Base-by-base conservation (phyloP, 2,329 filamentous ascomycete species). In the Trematosphaeria pertusa region DNA sequence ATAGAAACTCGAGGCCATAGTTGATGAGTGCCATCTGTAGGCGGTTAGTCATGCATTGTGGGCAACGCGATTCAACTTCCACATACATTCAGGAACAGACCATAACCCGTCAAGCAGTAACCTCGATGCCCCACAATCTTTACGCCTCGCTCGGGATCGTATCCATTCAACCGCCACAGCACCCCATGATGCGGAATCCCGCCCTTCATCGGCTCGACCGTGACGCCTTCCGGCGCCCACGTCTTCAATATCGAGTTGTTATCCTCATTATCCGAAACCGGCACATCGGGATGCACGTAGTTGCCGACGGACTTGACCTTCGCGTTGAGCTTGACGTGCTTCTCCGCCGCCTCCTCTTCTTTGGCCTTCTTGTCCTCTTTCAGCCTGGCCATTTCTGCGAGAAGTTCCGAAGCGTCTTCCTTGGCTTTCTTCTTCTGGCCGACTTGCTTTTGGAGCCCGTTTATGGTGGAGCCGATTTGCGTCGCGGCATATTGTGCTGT, bases 81-180 rank as follows among this genome's bases (percentile, higher is more conserved):
- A n/a, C n/a, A n/a, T n/a, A n/a, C n/a, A 75, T 96, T 96, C 56
- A 96, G 79, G 72, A 93, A 92, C 30, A 97, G 85, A 50, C 93
- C 94, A 79, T 92, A 96, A 52, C 87, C 87, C 47, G 86, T 91
- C 64, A 97, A 76, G 75, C 93, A 97, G 77, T 97, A 97, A 30
- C 93, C 93, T 61, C 93, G 83, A 74, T 97, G 93, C 41, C 94
- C 93, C 34, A 96, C 92, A 54, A 97, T 84, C 80, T 97, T 97
- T 56, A 69, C 64, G 24, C 65, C 67, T 56, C 94, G 87, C 67
- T 96, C 91, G 1, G 91, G 88, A 70, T 97, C 94, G 69, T 96
- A 97, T 43, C 93, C 92, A 61, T 94, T 91, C 54, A 97, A 78
- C 61, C 91, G 84, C 48, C 87, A 85, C 50, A 97, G 84, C 43